Evolutionary conservation across 805 yeast species (phyloP), one percentile per base, ranked within the genome.

Genomic region (Diddensiella transvaalensis): DNA sequence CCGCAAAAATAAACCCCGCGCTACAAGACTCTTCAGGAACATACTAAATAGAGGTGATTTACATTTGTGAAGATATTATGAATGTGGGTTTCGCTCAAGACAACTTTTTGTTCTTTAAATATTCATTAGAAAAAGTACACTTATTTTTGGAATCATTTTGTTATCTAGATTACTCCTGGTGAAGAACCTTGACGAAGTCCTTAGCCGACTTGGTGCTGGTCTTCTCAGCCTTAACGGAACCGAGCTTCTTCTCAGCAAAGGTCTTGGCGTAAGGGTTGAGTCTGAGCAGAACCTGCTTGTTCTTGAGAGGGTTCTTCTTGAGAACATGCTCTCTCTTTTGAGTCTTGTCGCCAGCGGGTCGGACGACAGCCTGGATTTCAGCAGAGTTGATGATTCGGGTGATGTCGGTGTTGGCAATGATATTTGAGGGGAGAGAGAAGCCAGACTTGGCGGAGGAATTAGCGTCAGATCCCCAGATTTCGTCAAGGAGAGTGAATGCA

Each of bases 211-310:
- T 60, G 57, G 60, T 55, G 68, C 76, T 70, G 68, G 77, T 70
- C 73, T 75, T 73, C 63, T 76, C 82, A 71, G 74, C 85, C 83
- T 87, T 87, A 71, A 75, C 76, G 63, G 90, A 82, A 69, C 95
- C 96, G 64, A 84, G 78, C 78, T 87, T 87, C 80, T 88, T 83
- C 74, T 85, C 89, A 67, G 96, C 70, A 79, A 83, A 91, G 66
- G 91, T 95, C 85, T 87, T 88, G 68, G 99, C 98, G 84, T 93
- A 93, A 64, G 99, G 99, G 96, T 93, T 93, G 76, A 93, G 85
- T 82, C 97, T 88, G 75, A 89, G 83, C 73, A 89, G 77, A 69
- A 90, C 91, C 80, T 88, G 96, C 84, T 88, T 90, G 97, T 93
- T 93, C 93, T 88, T 91, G 74, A 89, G 85, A 76, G 96, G 95